Conservation (phyloP, 768 basidiomycete genomes). For the Phlegmacium glaucopus region DNA sequence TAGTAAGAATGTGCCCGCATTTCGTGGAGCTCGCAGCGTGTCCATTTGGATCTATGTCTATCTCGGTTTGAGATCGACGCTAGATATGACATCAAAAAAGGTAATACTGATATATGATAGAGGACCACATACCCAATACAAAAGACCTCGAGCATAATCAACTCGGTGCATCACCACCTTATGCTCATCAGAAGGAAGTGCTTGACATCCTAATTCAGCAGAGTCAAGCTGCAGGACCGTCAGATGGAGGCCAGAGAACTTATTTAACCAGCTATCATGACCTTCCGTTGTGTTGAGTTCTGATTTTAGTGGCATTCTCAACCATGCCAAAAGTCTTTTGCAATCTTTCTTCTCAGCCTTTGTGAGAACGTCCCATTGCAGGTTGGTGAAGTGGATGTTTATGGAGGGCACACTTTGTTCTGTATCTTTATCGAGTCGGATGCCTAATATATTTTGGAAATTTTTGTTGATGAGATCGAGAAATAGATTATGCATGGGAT, state of each 20-base stretch:
- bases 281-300: neutral
- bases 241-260: neutral
- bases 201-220: neutral
- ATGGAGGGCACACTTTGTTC: neutral
- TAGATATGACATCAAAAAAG: neutral
- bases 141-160: neutral
- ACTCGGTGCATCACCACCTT: neutral
- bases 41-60: no score
- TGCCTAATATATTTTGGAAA: constrained; percentile 17
- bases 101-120: neutral
- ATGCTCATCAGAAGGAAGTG: neutral
- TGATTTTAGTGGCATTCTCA: neutral
- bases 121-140: constrained; percentile 3
- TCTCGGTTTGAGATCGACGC: neutral
- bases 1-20: constrained; percentile 5
- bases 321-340: neutral
- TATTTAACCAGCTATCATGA: neutral
- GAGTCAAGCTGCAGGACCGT: neutral
- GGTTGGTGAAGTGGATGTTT: neutral
- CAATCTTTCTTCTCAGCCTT: neutral
- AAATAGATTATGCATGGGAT: constrained; percentile 37
- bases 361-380: neutral
- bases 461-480: constrained; percentile 26
- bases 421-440: neutral
- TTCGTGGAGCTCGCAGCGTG: neutral